Conservation (phyloP, 257 asterid genomes). For the Lantana camara region DNA sequence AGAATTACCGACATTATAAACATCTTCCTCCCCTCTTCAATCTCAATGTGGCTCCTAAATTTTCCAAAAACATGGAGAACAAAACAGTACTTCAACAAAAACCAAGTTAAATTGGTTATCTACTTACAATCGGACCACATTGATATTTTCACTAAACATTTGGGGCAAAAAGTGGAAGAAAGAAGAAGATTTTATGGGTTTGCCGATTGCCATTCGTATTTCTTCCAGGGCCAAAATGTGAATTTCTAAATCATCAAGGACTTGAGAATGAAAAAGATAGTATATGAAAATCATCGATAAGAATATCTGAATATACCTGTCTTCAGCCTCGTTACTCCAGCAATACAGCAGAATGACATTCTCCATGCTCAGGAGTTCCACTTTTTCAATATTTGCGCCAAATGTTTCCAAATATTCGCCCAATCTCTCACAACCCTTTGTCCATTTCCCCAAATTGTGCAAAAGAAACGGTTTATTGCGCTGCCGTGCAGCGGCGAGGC, state of each 20-base stretch:
- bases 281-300: slow-evolving; percentile 20
- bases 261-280: neutral
- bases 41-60: no score
- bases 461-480: slow-evolving; percentile 26
- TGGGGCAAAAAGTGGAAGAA: neutral
- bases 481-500: slow-evolving; percentile 60
- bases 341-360: slow-evolving; percentile 39
- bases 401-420: slow-evolving; percentile 17
- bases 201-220: neutral
- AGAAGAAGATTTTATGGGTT: neutral
- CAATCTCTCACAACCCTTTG: slow-evolving; percentile 14
- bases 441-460: slow-evolving; percentile 26
- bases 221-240: neutral
- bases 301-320: slow-evolving; percentile 23
- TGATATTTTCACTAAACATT: neutral
- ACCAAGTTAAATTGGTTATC: neutral
- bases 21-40: slow-evolving; percentile 96
- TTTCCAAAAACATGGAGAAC: no score
- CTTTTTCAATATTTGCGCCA: slow-evolving; percentile 34
- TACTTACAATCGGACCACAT: neutral
- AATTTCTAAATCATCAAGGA: neutral
- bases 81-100: no score
- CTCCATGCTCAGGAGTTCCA: slow-evolving; percentile 38
- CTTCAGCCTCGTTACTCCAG: slow-evolving; percentile 15
- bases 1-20: slow-evolving; percentile 36